Conservation (phyloP, 83 land plant species). For the Picea mariana region DNA sequence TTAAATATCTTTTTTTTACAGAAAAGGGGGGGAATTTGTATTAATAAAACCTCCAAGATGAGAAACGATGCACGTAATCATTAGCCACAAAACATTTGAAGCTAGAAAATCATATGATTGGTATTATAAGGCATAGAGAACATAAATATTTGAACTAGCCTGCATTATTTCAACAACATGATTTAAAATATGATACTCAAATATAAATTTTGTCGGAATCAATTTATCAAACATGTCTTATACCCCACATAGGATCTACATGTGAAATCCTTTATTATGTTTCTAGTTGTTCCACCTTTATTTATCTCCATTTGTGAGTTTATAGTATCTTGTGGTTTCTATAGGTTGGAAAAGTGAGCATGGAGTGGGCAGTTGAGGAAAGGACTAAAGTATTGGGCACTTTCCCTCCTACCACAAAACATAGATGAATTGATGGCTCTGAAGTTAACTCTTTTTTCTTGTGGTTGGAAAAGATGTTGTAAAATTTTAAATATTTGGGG, state of each 20-base stretch:
- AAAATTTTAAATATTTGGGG: too few relatives aligned
- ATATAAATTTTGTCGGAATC: background rate
- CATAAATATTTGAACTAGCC: background rate
- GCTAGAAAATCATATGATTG: too few relatives aligned
- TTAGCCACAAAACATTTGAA: background rate
- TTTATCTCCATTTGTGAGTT: background rate
- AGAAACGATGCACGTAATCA: background rate
- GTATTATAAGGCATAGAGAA: background rate
- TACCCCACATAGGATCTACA: background rate
- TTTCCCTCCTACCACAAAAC: slow-evolving; percentile 58
- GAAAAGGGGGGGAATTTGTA: too few relatives aligned
- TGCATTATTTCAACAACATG: background rate
- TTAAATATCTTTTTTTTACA: too few relatives aligned
- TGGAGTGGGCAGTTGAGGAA: slow-evolving; percentile 89
- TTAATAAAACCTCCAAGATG: background rate
- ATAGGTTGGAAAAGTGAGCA: slow-evolving; percentile 90
- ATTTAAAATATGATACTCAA: background rate
- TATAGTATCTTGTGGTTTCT: slow-evolving; percentile 1
- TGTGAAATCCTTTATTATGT: background rate
- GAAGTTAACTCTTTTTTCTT: too few relatives aligned
- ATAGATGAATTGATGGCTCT: slow-evolving; percentile 28
- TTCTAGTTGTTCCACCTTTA: background rate
- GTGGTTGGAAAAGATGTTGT: too few relatives aligned
- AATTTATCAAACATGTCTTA: background rate
- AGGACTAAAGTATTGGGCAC: slow-evolving; percentile 84